Base-by-base conservation (phyloP, 2,329 filamentous ascomycete species). In the Fusarium acutatum region DNA sequence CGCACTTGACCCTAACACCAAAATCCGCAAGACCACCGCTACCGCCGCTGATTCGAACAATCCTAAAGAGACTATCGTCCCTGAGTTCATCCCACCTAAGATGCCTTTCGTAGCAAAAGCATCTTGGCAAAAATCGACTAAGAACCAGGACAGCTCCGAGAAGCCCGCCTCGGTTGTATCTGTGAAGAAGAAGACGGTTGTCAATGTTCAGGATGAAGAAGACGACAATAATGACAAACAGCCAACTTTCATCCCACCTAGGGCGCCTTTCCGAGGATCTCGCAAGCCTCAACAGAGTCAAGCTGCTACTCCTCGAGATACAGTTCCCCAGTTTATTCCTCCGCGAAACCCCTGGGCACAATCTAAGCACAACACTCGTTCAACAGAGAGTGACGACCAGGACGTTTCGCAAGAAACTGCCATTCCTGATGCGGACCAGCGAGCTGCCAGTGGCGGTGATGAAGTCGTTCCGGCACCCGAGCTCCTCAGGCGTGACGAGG, bases 51-150 rank as follows among this genome's bases (percentile, higher is more conserved):
- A 43, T 22, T 20, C 60, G 24, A 47, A 60, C 18, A 46, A 46
- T 28, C 18, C 52, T 30, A n/a, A 69, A 22, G 64, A 70, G 8
- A 28, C 53, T 26, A 53, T 47, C 12, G 49, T 73, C 5, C 60
- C 72, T 15, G 69, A 59, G 18, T 74, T 74, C 30, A 75, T 74
- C 28, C 65, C 64, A 6, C 72, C 72, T 41, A 74, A 56, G 35
- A 71, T 68, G 60, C 72, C 72, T 26, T 74, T 62, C 49, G 60
- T 74, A 38, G 49, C 49, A 28, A 74, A 71, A 38, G 26, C 46
- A n/a, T 43, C n/a, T 26, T 54, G 67, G 28, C 44, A 61, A 41
- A 62, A 62, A 44, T 52, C 56, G 4, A 43, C 49, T 8, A 53
- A 67, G 20, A 41, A 37, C 15, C 63, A 67, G 38, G 50, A 20